phyloP scores from a whole-genome alignment of 257 asterid genomes.

The Coffea eugenioides region DNA sequence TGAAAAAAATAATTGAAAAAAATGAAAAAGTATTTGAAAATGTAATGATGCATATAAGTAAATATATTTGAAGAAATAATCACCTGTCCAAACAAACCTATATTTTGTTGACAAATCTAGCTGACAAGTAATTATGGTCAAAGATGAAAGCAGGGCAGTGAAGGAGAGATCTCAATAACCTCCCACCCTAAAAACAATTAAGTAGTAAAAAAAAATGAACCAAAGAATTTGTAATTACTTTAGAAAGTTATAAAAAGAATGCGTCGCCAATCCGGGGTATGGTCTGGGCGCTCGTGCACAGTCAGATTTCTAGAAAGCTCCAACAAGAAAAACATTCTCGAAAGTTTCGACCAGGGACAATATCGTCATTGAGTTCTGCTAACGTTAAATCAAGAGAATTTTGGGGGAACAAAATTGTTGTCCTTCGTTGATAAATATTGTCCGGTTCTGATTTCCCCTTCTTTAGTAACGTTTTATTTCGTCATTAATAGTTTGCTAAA shows the following conservation, averaged over 20 bases:
- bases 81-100: too few species aligned
- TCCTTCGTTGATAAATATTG: too few species aligned
- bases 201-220: too few species aligned
- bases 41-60: too few species aligned
- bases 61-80: too few species aligned
- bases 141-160: background rate
- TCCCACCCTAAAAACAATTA: background rate
- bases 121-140: background rate
- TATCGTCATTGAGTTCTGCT: conserved; percentile 20
- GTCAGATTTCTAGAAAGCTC: conserved; percentile 11
- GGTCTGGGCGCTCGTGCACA: background rate
- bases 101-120: too few species aligned
- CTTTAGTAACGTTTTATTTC: conserved; percentile 3
- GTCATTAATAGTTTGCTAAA: too few species aligned
- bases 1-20: background rate
- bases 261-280: background rate
- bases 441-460: background rate
- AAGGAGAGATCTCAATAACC: background rate
- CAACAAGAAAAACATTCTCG: conserved; percentile 10
- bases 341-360: conserved; percentile 33
- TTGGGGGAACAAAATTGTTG: background rate
- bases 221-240: too few species aligned
- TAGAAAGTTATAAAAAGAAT: background rate
- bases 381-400: background rate
- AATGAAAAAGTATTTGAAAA: too few species aligned